Percentiles rank a stretch among this genome's conserved stretches.
Conservation (phyloP, 1,284 basidiomycete genomes). For the Cryptococcus deneoformans region DNA sequence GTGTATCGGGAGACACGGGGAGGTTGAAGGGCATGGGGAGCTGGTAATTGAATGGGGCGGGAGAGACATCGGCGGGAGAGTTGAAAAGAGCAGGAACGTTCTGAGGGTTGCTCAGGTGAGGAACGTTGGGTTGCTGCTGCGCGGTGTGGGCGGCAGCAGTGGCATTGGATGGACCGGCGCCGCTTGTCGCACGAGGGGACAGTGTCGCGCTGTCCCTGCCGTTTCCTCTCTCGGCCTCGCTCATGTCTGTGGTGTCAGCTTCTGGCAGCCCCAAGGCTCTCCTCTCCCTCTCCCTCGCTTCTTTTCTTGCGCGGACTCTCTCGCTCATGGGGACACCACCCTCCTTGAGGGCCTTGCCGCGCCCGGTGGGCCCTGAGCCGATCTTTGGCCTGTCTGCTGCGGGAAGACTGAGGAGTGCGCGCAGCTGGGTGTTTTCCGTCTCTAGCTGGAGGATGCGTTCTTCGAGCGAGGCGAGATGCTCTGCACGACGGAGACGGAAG, state of each 20-base stretch:
- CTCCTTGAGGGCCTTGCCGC: constrained; percentile 48
- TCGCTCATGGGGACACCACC: constrained; percentile 51
- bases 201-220: constrained; percentile 10
- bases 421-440: constrained; percentile 74
- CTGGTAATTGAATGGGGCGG: constrained; percentile 37
- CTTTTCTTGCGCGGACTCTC: constrained; percentile 47
- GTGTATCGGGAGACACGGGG: constrained; percentile 31
- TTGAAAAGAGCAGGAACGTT: background rate
- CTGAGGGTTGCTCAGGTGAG: constrained; percentile 7
- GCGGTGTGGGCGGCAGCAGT: background rate
- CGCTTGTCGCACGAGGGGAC: background rate
- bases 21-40: constrained; percentile 41
- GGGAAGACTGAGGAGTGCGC: constrained; percentile 70
- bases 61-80: constrained; percentile 7
- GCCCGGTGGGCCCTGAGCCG: constrained; percentile 49
- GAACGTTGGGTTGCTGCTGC: background rate
- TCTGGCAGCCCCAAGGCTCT: constrained; percentile 28
- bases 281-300: constrained; percentile 42
- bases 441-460: constrained; percentile 77
- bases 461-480: constrained; percentile 81
- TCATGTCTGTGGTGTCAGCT: constrained; percentile 19
- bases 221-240: constrained; percentile 6
- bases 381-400: constrained; percentile 52
- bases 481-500: constrained; percentile 83
- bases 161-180: background rate